A percentile compares a stretch with the other conserved stretches of the same genome.
Evolutionary conservation across 164 flowering plant genomes (phyloP).

Genomic region (Vitis cinerea): DNA sequence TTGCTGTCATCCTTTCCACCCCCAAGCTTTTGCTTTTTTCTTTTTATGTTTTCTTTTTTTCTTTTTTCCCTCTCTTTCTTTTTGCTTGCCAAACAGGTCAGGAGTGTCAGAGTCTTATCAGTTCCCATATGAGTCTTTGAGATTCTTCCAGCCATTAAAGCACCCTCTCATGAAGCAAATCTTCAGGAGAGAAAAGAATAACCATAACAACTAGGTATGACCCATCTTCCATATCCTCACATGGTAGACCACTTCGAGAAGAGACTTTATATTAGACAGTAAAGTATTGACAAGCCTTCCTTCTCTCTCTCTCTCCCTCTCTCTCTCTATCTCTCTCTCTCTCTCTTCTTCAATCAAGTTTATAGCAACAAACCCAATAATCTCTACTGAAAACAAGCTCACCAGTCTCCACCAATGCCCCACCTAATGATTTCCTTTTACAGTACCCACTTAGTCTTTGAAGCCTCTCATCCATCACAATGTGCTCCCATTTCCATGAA

Average conservation of each 20-base stretch:
- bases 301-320: no score
- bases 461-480: neutral
- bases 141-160: conserved; percentile 26
- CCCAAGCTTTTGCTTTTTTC: no score
- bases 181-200: neutral
- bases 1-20: conserved; percentile 18
- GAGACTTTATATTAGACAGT: neutral
- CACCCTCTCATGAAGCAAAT: conserved; percentile 1
- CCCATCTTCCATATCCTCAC: conserved; percentile 4
- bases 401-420: conserved; percentile 2
- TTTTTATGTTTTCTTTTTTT: neutral
- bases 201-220: neutral
- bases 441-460: neutral
- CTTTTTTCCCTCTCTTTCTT: conserved; percentile 2
- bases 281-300: neutral
- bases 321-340: no score
- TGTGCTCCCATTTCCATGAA: conserved; percentile 9
- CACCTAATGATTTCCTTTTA: conserved; percentile 5
- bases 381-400: neutral
- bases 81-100: conserved; percentile 20
- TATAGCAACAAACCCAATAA: neutral
- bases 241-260: neutral
- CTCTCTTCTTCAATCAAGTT: no score
- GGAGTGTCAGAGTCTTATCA: conserved; percentile 25
- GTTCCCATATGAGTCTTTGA: conserved; percentile 16